Evolutionary conservation across 208 protist genomes (phyloP).

Genomic region (Trypanosoma boissoni): DNA sequence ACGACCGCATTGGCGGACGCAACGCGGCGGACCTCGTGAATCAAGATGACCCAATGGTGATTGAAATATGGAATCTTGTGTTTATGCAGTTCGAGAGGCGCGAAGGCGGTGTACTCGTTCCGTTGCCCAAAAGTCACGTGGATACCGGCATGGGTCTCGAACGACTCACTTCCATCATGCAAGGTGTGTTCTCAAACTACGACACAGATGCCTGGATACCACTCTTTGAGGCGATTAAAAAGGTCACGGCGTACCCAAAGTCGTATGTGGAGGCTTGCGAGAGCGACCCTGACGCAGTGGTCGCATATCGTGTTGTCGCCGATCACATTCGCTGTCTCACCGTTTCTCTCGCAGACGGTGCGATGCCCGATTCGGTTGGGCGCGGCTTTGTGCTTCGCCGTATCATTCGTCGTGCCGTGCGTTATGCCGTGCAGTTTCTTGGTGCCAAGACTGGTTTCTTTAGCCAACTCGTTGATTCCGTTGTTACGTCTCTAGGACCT

Average conservation of each 20-base stretch:
- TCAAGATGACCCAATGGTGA: constrained; percentile 97
- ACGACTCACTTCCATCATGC: constrained; percentile 96
- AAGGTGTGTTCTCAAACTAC: constrained; percentile 97
- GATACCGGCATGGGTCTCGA: constrained; percentile 99
- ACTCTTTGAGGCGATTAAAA: constrained; percentile 97
- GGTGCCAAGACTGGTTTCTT: constrained; percentile 93
- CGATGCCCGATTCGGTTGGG: constrained; percentile 91
- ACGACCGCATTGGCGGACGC: constrained; percentile 96
- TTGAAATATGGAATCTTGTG: constrained; percentile 99
- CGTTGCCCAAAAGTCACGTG: constrained; percentile 93
- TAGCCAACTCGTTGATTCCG: constrained; percentile 86
- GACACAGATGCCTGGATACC: constrained; percentile 98
- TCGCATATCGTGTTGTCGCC: constrained; percentile 98
- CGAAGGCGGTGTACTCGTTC: constrained; percentile 75
- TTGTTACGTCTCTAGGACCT: constrained; percentile 87
- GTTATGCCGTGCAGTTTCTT: constrained; percentile 96
- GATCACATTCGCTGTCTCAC: constrained; percentile 99
- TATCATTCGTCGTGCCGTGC: constrained; percentile 96
- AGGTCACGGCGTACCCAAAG: constrained; percentile 82
- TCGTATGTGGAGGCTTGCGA: constrained; percentile 87
- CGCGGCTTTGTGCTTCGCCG: constrained; percentile 97
- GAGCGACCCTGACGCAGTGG: constrained; percentile 82
- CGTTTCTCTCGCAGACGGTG: constrained; percentile 97
- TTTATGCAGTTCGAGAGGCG: constrained; percentile 99
- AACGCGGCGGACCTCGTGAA: constrained; percentile 97